Evolutionary conservation across 805 yeast species (phyloP), one percentile per base, ranked within the genome.

Genomic region (Trichomonascus vanleenenianus): DNA sequence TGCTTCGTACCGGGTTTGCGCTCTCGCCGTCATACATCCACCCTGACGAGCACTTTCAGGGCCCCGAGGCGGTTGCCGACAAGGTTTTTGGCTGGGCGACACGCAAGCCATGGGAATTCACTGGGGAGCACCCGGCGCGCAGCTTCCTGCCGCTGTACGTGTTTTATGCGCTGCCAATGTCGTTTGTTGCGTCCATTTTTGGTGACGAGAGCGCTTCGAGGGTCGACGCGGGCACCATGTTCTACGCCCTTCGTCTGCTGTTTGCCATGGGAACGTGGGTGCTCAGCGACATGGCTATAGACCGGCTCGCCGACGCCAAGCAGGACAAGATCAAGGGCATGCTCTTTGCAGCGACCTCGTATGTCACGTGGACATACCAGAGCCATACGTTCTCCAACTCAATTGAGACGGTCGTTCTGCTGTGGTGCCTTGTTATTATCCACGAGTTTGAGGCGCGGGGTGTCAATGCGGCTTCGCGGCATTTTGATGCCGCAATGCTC

Each of bases 31-130:
- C 96, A 0, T 93, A 94, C 59, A 80, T 93, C 40, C 99, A 94
- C 55, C 99, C 99, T 0, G 99, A 93, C 69, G 99, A 93, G 66
- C 96, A 89, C 61, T 85, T 86, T 61, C 99, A 94, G 61, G 76
- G 81, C n/a, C 75, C 94, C 40, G 94, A 88, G 60, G 82, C 83
- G 0, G 57, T 91, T 19, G 71, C 80, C 19, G 58, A 58, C 31
- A 61, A 56, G 20, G 53, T 74, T 20, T 68, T 63, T 49, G 71
- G 69, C 10, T 79, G 60, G 73, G 68, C 60, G 47, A 63, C 69
- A 22, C 69, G 64, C 60, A 56, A 73, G 0, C 89, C 97, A 0
- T 91, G 98, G 98, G 98, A 91, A 60, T 93, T 85, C 63, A 55
- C 64, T 3, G 44, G 64, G 1, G 68, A 62, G 1, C 55, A 57